Evolutionary conservation across 2,329 filamentous ascomycete species (phyloP).

Genomic region (Phaeosphaeriaceae sp.): DNA sequence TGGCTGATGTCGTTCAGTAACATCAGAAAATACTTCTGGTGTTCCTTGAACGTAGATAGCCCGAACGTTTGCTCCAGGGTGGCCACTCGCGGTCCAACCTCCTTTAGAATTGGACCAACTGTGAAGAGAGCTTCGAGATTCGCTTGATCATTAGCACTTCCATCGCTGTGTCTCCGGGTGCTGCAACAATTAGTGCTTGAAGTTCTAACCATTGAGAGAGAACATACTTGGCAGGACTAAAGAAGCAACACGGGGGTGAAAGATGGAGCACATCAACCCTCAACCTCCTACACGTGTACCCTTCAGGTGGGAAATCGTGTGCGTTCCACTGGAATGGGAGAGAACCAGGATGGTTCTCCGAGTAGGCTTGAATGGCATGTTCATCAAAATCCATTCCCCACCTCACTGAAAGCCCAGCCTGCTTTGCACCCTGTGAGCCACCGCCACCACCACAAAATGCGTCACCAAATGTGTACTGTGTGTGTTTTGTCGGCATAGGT

Average conservation of each 20-base stretch:
- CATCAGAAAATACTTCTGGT: constrained; percentile 12
- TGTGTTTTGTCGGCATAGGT: background rate
- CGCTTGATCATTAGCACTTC: constrained; percentile 26
- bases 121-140: constrained; percentile 30
- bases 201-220: background rate
- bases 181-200: constrained; percentile 12
- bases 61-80: constrained; percentile 29
- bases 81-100: constrained; percentile 22
- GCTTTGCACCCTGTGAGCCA: constrained; percentile 24
- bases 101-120: constrained; percentile 6
- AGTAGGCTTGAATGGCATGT: constrained; percentile 18
- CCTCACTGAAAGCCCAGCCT: constrained; percentile 15
- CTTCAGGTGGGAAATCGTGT: constrained; percentile 16
- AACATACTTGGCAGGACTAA: constrained; percentile 25
- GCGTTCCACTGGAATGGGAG: constrained; percentile 16
- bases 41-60: constrained; percentile 6
- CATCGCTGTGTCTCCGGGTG: background rate
- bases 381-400: constrained; percentile 29
- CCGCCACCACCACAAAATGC: constrained; percentile 32
- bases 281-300: background rate
- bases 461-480: constrained; percentile 20
- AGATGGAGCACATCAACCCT: constrained; percentile 27
- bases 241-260: constrained; percentile 26
- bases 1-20: constrained; percentile 24
- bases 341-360: constrained; percentile 15